Percentiles rank a stretch among this genome's conserved stretches.
Conservation (phyloP, 306 rosid genomes). For the Senna tora region DNA sequence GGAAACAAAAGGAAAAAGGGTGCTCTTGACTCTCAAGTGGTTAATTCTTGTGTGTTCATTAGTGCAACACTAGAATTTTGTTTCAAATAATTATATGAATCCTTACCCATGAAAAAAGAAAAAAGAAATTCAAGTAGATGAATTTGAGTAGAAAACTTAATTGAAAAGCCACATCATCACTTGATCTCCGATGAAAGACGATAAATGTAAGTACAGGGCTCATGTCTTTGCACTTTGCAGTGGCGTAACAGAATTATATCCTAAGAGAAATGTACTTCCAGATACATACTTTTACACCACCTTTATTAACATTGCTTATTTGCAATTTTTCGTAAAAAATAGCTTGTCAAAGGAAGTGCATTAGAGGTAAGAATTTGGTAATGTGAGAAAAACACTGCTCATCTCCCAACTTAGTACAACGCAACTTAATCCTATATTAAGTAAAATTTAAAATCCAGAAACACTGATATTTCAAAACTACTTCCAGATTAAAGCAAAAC, state of each 20-base stretch:
- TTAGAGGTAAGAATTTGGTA: no score
- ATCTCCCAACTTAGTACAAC: background rate
- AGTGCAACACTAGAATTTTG: no score
- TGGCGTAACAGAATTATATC: background rate
- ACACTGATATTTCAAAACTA: background rate
- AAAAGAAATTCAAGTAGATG: no score
- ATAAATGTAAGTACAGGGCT: background rate
- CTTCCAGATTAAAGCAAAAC: background rate
- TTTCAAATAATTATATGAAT: no score
- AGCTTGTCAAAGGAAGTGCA: background rate
- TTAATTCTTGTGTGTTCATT: no score
- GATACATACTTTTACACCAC: background rate
- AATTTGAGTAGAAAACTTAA: background rate
- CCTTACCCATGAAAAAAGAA: no score
- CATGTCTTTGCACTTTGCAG: conserved; percentile 2
- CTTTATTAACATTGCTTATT: background rate
- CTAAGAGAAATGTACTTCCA: background rate
- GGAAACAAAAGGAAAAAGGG: background rate
- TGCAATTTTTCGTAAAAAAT: background rate
- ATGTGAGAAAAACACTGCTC: background rate
- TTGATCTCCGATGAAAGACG: background rate
- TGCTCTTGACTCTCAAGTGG: background rate
- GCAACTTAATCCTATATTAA: background rate
- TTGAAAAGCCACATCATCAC: background rate
- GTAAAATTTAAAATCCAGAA: background rate